Evolutionary conservation across 805 yeast genomes (phyloP).

Genomic region (Dipodascopsis uninucleata): DNA sequence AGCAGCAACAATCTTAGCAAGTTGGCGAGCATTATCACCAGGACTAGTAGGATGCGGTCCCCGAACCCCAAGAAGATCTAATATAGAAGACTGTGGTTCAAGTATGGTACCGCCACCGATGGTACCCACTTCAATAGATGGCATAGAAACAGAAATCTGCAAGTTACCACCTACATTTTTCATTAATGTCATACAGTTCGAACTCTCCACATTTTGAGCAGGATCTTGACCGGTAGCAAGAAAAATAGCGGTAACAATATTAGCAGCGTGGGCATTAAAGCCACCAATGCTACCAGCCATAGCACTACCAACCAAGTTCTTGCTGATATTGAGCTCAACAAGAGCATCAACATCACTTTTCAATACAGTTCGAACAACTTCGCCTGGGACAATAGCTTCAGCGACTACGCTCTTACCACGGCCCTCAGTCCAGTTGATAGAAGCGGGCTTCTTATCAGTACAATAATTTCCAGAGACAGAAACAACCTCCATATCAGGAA

Average conservation of each 20-base stretch:
- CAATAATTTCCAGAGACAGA: conserved; percentile 97
- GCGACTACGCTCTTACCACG: conserved; percentile 98
- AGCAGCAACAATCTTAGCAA: conserved; percentile 88
- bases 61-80: conserved; percentile 86
- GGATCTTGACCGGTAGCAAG: conserved; percentile 99
- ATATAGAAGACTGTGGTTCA: conserved; percentile 95
- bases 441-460: conserved; percentile 96
- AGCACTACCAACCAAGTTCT: conserved; percentile 93
- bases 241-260: conserved; percentile 88
- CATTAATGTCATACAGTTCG: conserved; percentile 96
- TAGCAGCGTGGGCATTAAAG: conserved; percentile 97
- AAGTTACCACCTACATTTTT: conserved; percentile 74
- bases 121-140: conserved; percentile 97
- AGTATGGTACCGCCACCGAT: conserved; percentile 98
- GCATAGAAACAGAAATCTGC: conserved; percentile 96
- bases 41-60: conserved; percentile 95
- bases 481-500: conserved; percentile 88
- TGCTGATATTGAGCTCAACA: conserved; percentile 82
- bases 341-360: conserved; percentile 90
- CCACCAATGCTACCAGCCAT: conserved; percentile 99
- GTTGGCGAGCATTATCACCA: conserved; percentile 89
- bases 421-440: conserved; percentile 98
- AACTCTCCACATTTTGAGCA: conserved; percentile 94
- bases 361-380: conserved; percentile 72
- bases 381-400: conserved; percentile 84